These are phyloP conservation scores for Penicillium sp. DNA, from an alignment of 2,329 filamentous ascomycete genomes.

Conservation along the genomic window DNA sequence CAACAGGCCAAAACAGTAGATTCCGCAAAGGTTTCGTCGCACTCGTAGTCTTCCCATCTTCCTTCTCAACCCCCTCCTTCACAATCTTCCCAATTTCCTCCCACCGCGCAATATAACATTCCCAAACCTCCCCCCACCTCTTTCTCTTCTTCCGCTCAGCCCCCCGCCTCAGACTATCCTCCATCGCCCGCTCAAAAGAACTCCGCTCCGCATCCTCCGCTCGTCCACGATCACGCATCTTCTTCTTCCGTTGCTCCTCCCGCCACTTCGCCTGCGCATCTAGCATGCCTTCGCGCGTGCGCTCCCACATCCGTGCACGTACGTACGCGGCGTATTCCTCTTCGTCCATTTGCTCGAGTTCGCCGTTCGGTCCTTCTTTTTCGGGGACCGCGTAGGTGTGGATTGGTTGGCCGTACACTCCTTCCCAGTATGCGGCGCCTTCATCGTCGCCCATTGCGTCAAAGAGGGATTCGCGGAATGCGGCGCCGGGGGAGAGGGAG, in stretches of 20 bases:
- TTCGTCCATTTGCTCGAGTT: slow-evolving; percentile 82
- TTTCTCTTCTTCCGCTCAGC: slow-evolving; percentile 55
- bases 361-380: slow-evolving; percentile 50
- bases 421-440: slow-evolving; percentile 91
- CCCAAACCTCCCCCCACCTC: slow-evolving; percentile 61
- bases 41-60: neutral
- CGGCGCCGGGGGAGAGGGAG: slow-evolving; percentile 64
- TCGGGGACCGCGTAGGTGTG: slow-evolving; percentile 68
- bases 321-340: slow-evolving; percentile 90
- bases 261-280: slow-evolving; percentile 69
- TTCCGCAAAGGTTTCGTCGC: slow-evolving; percentile 34
- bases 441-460: slow-evolving; percentile 97
- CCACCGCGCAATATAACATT: slow-evolving; percentile 66
- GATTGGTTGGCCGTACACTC: slow-evolving; percentile 93
- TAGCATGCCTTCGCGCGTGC: slow-evolving; percentile 78
- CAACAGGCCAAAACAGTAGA: slow-evolving; percentile 71
- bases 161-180: slow-evolving; percentile 66
- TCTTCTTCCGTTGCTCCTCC: slow-evolving; percentile 51
- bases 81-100: slow-evolving; percentile 42
- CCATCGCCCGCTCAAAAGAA: slow-evolving; percentile 62
- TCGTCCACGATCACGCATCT: slow-evolving; percentile 37
- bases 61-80: slow-evolving; percentile 4
- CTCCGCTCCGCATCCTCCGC: slow-evolving; percentile 27
- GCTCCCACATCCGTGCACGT: slow-evolving; percentile 90
- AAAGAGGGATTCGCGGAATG: slow-evolving; percentile 92